Evolutionary conservation across 2,329 filamentous ascomycete genomes (phyloP).

Genomic region (Mycogone perniciosa): DNA sequence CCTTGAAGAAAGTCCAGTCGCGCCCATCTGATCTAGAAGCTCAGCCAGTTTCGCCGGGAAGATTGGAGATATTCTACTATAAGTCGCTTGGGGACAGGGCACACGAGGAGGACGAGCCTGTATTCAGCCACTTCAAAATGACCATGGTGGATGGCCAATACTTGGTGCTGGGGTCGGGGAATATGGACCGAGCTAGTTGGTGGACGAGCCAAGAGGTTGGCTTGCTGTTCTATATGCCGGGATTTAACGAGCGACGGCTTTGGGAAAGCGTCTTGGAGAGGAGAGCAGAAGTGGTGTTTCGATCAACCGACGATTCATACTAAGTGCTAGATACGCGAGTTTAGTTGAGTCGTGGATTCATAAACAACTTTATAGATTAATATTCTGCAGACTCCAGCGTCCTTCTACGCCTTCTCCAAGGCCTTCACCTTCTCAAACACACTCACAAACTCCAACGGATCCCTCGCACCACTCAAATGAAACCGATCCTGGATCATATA

Average conservation of each 20-base stretch:
- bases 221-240: constrained; percentile 48
- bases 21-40: constrained; percentile 34
- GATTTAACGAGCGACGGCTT: constrained; percentile 28
- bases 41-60: constrained; percentile 37
- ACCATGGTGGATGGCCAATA: constrained; percentile 64
- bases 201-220: constrained; percentile 82
- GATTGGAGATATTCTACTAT: constrained; percentile 55
- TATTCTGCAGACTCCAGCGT: background rate
- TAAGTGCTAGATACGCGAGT: background rate
- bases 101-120: constrained; percentile 47
- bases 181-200: constrained; percentile 81
- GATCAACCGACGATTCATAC: constrained; percentile 13
- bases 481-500: constrained; percentile 64
- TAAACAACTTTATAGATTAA: background rate
- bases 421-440: constrained; percentile 54
- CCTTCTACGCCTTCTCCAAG: constrained; percentile 15
- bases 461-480: constrained; percentile 63
- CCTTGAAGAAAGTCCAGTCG: constrained; percentile 16
- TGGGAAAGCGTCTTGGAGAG: constrained; percentile 34
- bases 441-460: constrained; percentile 56
- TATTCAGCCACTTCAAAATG: constrained; percentile 72
- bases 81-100: constrained; percentile 29
- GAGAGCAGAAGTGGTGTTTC: constrained; percentile 30
- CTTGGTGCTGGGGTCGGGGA: constrained; percentile 69
- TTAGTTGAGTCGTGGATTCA: background rate